Percentiles rank a stretch among this genome's conserved stretches.
phyloP scores from a whole-genome alignment of 2,329 filamentous ascomycete species.

The Fusarium sp. region DNA sequence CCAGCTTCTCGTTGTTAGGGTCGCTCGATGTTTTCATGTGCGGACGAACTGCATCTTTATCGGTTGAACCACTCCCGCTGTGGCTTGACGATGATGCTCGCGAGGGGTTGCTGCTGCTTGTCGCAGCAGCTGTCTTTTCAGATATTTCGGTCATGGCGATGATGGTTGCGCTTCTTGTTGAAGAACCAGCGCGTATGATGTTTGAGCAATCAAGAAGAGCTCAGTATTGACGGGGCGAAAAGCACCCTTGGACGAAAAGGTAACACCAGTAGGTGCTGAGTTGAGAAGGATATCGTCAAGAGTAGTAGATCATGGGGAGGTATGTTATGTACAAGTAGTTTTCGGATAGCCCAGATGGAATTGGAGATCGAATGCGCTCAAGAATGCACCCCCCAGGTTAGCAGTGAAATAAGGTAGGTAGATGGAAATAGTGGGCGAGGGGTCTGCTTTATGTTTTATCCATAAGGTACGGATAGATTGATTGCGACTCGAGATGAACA shows the following conservation, averaged over 20 bases:
- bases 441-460: constrained; percentile 1
- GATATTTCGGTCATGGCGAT: constrained; percentile 36
- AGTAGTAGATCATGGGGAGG: constrained; percentile 11
- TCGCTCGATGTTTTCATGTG: constrained; percentile 24
- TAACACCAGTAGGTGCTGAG: constrained; percentile 1
- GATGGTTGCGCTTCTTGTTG: not conserved
- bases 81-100: constrained; percentile 51
- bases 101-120: constrained; percentile 31
- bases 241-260: constrained; percentile 6
- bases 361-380: not conserved
- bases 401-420: not conserved
- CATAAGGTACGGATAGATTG: constrained; percentile 3
- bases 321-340: not conserved
- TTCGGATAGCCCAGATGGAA: not conserved
- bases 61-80: constrained; percentile 47
- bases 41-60: constrained; percentile 30
- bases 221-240: not conserved
- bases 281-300: constrained; percentile 6
- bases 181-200: not conserved
- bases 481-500: constrained; percentile 22
- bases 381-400: not conserved
- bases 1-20: constrained; percentile 31
- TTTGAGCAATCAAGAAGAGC: not conserved
- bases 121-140: constrained; percentile 43
- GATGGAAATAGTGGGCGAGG: not conserved